Evolutionary conservation across 1,284 basidiomycete species (phyloP), one percentile per base, ranked within the genome.

Genomic region (Apiotrichum siamense): DNA sequence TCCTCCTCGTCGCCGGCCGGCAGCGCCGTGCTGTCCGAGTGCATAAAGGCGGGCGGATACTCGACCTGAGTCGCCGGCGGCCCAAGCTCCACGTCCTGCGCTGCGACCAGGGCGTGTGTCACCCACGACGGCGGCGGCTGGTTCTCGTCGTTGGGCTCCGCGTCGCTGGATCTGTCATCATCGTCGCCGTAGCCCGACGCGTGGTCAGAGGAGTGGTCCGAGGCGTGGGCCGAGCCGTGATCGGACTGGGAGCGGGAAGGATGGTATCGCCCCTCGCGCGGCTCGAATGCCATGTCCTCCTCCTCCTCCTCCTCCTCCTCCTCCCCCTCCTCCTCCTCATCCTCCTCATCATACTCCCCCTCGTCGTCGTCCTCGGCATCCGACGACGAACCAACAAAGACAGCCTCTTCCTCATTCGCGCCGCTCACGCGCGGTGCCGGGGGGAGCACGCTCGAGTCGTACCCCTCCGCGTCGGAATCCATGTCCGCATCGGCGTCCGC

Each of bases 311-410:
- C 47, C 24, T 45, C 47, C 24, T 57, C 57, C 13, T 55, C 54
- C 7, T 56, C 58, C 17, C 54, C 44, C 7, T 56, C 54, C 7
- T 56, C 54, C 11, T 56, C 50, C 21, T 45, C 47, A 13, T 51
- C 47, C 17, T 37, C 42, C 3, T 51, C 52, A 2, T 49, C 44
- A 18, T 52, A n/a, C n/a, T n/a, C n/a, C n/a, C n/a, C n/a, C n/a
- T n/a, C 51, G 7, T 40, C 43, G 13, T 21, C 37, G 17, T 52
- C 50, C 21, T 27, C 40, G 24, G n/a, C n/a, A n/a, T n/a, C n/a
- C n/a, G n/a, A n/a, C n/a, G n/a, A n/a, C n/a, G n/a, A n/a, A n/a
- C n/a, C n/a, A n/a, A n/a, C n/a, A n/a, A n/a, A n/a, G n/a, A n/a
- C n/a, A n/a, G n/a, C n/a, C n/a, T 35, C 33, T 13, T n/a, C 10